Evolutionary conservation across 1,139 yeast genomes (phyloP).

Genomic region (Diutina ranongensis): DNA sequence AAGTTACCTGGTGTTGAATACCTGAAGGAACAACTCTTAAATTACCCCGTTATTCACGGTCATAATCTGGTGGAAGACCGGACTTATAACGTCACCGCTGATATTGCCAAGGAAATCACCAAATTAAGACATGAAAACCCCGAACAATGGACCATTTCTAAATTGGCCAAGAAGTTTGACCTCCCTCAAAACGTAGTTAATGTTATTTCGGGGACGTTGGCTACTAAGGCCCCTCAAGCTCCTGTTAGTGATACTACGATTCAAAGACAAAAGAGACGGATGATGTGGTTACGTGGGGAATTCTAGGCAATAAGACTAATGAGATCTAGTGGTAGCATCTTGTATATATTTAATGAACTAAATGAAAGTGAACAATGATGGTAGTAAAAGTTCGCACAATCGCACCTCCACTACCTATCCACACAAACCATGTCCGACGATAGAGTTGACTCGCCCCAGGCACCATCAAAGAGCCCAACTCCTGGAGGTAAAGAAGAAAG

Average conservation of each 20-base stretch:
- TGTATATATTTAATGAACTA: background rate
- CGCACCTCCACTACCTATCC: no score
- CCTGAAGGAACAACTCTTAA: background rate
- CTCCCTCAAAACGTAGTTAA: background rate
- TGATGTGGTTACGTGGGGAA: slow-evolving; percentile 6
- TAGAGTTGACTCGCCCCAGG: background rate
- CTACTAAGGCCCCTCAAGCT: background rate
- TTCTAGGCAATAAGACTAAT: no score
- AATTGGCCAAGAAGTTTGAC: background rate
- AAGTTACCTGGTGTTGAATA: background rate
- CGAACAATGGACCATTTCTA: slow-evolving; percentile 1
- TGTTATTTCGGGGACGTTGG: slow-evolving; percentile 1
- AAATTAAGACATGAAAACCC: slow-evolving; percentile 2
- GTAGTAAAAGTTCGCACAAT: background rate
- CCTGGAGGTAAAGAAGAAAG: slow-evolving; percentile 5
- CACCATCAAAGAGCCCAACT: background rate
- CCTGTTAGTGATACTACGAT: slow-evolving; percentile 3
- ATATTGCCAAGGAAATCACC: background rate
- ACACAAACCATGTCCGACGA: slow-evolving; percentile 6
- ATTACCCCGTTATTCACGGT: slow-evolving; percentile 4
- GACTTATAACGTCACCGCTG: background rate
- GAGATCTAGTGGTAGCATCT: no score
- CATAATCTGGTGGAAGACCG: background rate
- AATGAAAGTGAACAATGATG: background rate
- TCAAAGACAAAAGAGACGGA: background rate